Evolutionary conservation across 768 basidiomycete species (phyloP), one percentile per base, ranked within the genome.

Genomic region (Boletus subparvulus): DNA sequence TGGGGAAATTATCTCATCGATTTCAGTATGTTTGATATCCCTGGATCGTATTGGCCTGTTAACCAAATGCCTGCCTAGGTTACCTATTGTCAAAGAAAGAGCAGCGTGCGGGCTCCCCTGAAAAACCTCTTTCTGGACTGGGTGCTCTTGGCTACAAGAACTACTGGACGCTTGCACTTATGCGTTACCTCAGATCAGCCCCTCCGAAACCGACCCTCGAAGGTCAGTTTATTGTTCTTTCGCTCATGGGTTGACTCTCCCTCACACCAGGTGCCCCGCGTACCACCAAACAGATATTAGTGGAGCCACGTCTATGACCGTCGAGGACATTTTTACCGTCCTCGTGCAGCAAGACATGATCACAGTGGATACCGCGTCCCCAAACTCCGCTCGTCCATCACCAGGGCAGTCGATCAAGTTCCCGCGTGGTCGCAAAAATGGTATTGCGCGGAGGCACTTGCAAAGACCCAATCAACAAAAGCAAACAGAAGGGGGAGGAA

Each of bases 1-100:
- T 99, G 96, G 95, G 97, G 97, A 13, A 93, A 94, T 72, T 80
- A 93, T 52, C 80, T 99, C 64, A 98, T 99, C 64, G 97, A 98
- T 74, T 98, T 99, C 76, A 99, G 96, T 98, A 52, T 39, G 65
- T 63, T 41, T 21, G 24, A 50, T 28, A 49, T 58, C 53, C 30
- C 54, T 65, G 37, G 54, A 54, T 52, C 8, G 2, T 56, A 28
- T 30, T 36, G 16, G n/a, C 24, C n/a, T 36, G 8, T 45, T 56
- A 8, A 66, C n/a, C 33, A 35, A 46, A 39, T 50, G 3, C 21
- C 33, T 8, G 16, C 17, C 8, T 61, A 98, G 96, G 97, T 74
- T 99, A 97, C 75, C 78, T 97, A 9, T 76, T 99, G 61, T 97
- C 95, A 8, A 96, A 92, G 80, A 97, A 97, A 67, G 97, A 99